Conservation (phyloP, 2,329 filamentous ascomycete genomes). For the Neonectria sp. region DNA sequence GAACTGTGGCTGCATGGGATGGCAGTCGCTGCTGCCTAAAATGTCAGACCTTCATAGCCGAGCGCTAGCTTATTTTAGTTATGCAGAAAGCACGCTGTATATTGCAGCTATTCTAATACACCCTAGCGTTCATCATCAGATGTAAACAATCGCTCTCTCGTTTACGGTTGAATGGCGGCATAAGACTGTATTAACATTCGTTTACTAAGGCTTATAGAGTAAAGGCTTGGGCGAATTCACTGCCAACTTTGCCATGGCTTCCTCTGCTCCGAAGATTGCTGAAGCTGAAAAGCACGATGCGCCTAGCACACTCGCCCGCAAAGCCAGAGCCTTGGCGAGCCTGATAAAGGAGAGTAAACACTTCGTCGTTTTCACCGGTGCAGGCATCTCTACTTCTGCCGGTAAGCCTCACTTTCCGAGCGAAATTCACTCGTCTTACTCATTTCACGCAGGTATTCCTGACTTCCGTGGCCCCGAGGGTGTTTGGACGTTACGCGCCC, state of each 20-base stretch:
- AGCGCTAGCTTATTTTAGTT: background rate
- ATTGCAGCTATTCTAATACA: background rate
- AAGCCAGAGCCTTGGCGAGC: conserved; percentile 55
- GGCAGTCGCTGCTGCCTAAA: background rate
- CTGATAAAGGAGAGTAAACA: conserved; percentile 60
- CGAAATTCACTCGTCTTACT: rapidly evolving
- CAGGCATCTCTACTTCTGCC: conserved; percentile 63
- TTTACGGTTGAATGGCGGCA: background rate
- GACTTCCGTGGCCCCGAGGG: conserved; percentile 65
- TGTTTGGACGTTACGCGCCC: conserved; percentile 61
- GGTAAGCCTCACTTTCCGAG: conserved; percentile 41
- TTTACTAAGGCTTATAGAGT: background rate
- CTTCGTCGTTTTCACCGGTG: conserved; percentile 63
- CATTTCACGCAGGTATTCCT: conserved; percentile 56
- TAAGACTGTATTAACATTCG: background rate
- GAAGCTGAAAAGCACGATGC: conserved; percentile 35
- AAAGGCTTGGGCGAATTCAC: background rate
- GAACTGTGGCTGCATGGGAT: background rate
- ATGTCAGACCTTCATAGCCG: background rate
- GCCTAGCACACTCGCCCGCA: conserved; percentile 42
- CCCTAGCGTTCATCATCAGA: background rate
- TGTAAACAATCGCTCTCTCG: background rate
- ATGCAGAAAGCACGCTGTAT: background rate
- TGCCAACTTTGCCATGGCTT: conserved; percentile 27
- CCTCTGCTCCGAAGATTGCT: conserved; percentile 31